A percentile compares a stretch with the other conserved stretches of the same genome.
Conservation (phyloP, 176 grass and related monocot genomes). For the Bonia amplexicaulis region DNA sequence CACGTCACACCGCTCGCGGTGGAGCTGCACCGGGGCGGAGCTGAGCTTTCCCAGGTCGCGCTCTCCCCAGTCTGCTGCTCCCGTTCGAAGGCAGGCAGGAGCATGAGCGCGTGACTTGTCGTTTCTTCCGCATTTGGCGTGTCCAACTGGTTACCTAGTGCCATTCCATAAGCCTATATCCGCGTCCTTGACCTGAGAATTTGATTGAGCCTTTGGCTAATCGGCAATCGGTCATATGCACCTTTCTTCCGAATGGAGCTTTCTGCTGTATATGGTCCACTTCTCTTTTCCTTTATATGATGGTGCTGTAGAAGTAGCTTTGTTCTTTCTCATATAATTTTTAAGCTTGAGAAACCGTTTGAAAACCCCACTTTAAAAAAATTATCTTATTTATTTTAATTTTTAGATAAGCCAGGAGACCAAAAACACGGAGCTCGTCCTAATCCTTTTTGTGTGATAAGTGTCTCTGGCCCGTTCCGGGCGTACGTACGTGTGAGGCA, state of each 20-base stretch:
- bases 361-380: no score
- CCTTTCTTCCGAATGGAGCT: neutral
- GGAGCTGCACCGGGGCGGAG: neutral
- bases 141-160: neutral
- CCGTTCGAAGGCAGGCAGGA: neutral
- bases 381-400: no score
- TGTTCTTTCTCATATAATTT: no score
- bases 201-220: neutral
- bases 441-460: neutral
- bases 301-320: neutral
- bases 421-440: neutral
- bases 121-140: neutral
- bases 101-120: neutral
- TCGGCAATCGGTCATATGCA: neutral
- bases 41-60: neutral
- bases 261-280: neutral
- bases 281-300: neutral
- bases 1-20: neutral
- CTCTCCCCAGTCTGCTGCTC: neutral
- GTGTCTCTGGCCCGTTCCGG: neutral
- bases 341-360: no score
- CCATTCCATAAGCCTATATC: neutral
- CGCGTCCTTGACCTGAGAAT: neutral
- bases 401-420: no score
- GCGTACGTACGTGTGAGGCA: neutral